A percentile compares a stretch with the other conserved stretches of the same genome.
phyloP scores from a whole-genome alignment of 768 basidiomycete species.

The Auricularia auricula-judae region DNA sequence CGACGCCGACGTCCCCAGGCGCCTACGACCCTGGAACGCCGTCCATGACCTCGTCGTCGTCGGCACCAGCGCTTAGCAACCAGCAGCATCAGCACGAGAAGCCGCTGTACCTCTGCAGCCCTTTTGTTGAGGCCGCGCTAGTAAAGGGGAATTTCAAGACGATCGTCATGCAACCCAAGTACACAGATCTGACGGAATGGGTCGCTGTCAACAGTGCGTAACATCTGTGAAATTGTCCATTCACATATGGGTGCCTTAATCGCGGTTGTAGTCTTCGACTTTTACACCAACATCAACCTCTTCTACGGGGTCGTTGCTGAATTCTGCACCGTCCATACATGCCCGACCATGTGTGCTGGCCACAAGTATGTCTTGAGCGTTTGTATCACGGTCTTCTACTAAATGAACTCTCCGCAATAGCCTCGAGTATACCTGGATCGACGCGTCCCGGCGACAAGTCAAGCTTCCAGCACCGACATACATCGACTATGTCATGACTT shows the following conservation, averaged over 20 bases:
- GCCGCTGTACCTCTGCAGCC: slow-evolving; percentile 83
- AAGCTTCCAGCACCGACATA: slow-evolving; percentile 88
- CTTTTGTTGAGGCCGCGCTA: slow-evolving; percentile 89
- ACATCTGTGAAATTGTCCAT: not conserved
- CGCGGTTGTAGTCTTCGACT: slow-evolving; percentile 69
- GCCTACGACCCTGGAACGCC: slow-evolving; percentile 34
- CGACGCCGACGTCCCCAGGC: slow-evolving; percentile 55
- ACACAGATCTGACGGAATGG: slow-evolving; percentile 94
- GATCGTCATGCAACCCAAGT: slow-evolving; percentile 92
- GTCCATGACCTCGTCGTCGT: slow-evolving; percentile 30
- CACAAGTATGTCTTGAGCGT: slow-evolving; percentile 46
- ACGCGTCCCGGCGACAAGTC: slow-evolving; percentile 80
- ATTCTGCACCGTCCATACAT: slow-evolving; percentile 80
- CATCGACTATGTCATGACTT: slow-evolving; percentile 97
- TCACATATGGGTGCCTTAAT: not conserved
- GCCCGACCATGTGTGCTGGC: slow-evolving; percentile 89
- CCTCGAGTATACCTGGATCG: slow-evolving; percentile 90
- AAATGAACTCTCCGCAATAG: slow-evolving; percentile 26
- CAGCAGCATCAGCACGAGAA: slow-evolving; percentile 23
- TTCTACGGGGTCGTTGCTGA: slow-evolving; percentile 94
- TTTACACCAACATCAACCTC: slow-evolving; percentile 93
- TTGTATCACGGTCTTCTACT: not conserved
- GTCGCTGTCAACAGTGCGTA: slow-evolving; percentile 85
- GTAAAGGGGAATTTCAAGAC: slow-evolving; percentile 99
- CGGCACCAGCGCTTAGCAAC: slow-evolving; percentile 9